Conservation (phyloP, 2,329 filamentous ascomycete genomes). For the Colletotrichum lindemuthianum region DNA sequence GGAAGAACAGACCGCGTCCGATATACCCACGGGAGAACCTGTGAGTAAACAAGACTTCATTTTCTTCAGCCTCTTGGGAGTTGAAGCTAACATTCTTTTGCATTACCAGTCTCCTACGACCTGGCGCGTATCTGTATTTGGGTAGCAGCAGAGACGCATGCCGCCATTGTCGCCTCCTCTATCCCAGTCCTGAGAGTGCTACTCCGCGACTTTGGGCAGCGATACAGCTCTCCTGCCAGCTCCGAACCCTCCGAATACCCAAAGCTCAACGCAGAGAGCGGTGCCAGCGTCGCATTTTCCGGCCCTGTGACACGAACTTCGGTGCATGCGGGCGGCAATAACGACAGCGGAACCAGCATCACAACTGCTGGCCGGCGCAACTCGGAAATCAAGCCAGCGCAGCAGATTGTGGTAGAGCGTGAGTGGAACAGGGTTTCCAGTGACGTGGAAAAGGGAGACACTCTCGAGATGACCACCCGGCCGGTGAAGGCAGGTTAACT, state of each 20-base stretch:
- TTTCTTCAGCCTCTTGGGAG: neutral
- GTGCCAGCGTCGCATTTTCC: slow-evolving; percentile 40
- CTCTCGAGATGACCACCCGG: slow-evolving; percentile 1
- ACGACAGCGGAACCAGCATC: slow-evolving; percentile 29
- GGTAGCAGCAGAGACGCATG: slow-evolving; percentile 40
- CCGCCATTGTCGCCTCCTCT: slow-evolving; percentile 43
- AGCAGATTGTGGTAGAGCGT: slow-evolving; percentile 20
- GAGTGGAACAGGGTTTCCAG: neutral
- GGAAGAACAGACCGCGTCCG: neutral
- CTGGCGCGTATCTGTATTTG: slow-evolving; percentile 37
- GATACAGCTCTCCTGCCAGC: slow-evolving; percentile 3
- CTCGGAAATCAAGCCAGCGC: slow-evolving; percentile 19
- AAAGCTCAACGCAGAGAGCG: slow-evolving; percentile 61
- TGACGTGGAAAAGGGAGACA: neutral
- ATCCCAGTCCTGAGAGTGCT: slow-evolving; percentile 45
- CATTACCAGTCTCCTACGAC: slow-evolving; percentile 20
- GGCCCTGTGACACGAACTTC: slow-evolving; percentile 43
- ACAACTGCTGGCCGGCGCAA: slow-evolving; percentile 6
- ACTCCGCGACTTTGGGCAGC: slow-evolving; percentile 25
- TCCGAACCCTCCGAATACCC: slow-evolving; percentile 57
- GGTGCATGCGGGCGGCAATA: slow-evolving; percentile 39
- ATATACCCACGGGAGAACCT: too few species aligned
- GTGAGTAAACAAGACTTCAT: neutral
- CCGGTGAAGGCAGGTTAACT: too few species aligned
- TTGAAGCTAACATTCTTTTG: neutral